Base-by-base conservation (phyloP, 768 basidiomycete genomes). In the Psilocybe subaeruginosa region DNA sequence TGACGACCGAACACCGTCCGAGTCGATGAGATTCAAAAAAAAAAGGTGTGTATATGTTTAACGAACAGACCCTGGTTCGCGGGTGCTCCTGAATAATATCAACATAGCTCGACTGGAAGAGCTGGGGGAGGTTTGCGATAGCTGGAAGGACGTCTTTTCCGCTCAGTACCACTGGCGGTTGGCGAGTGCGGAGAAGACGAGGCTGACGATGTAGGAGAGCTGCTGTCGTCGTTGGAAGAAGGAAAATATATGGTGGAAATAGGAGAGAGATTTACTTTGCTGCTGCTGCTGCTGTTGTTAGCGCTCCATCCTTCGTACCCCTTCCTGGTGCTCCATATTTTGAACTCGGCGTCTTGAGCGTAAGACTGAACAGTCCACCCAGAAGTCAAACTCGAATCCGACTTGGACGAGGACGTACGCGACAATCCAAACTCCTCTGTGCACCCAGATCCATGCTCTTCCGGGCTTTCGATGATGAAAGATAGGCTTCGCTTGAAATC, bases 391-490 rank as follows among this genome's bases (percentile, higher is more conserved):
- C 60, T 62, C 43, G 58, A 61, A 11, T 63, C 59, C 27, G 47
- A 48, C 12, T 43, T 43, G 41, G 51, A 31, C 23, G 67, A 59
- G 16, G 59, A 55, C 23, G 23, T 23, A 8, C 62, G 59, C 46
- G 61, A 58, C 7, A 69, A 49, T 1, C 70, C 70, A 58, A 70
- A 73, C 23, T 71, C 71, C 52, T 70, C 71, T n/a, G 65, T 62
- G 29, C 67, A 66, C 5, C 69, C 65, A 19, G 58, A 46, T 11
- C 72, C 68, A 53, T 71, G 72, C 57, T 78, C 76, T 23, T 76
- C 73, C 14, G 74, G 73, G 52, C 71, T 69, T 67, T 78, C 76
- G 12, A 76, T 70, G 56, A 78, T 76, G 35, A 73, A 66, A 29
- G 68, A 69, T 4, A 76, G 66, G 43, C 54, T 65, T 46, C 54